phyloP scores from a whole-genome alignment of 1,284 basidiomycete genomes.

The Austropuccinia psidii region DNA sequence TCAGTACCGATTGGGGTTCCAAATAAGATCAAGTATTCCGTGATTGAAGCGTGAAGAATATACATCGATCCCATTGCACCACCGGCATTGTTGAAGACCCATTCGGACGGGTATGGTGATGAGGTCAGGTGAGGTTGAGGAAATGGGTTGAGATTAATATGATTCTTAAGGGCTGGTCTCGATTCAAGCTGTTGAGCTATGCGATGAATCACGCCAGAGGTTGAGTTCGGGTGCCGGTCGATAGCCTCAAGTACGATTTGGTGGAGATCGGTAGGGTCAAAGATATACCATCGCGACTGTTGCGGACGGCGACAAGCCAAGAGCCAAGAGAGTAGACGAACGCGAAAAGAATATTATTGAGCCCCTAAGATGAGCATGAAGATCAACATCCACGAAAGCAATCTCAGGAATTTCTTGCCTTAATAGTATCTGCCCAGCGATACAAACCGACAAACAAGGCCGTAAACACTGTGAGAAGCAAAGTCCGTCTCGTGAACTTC shows the following conservation, averaged over 20 bases:
- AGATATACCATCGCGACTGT: conserved; percentile 58
- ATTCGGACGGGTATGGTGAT: conserved; percentile 55
- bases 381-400: not conserved
- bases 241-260: conserved; percentile 64
- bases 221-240: conserved; percentile 57
- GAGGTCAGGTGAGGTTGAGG: not conserved
- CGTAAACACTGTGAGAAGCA: not conserved
- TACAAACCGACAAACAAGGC: conserved; percentile 10
- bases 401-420: not conserved
- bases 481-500: not conserved
- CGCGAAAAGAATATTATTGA: no score
- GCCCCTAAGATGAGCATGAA: not conserved
- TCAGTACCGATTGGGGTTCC: conserved; percentile 94
- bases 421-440: conserved; percentile 25
- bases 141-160: conserved; percentile 9
- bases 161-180: not conserved
- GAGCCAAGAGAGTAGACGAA: no score
- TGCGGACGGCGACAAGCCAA: no score
- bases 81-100: conserved; percentile 96
- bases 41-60: conserved; percentile 76
- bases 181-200: conserved; percentile 61
- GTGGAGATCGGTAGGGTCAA: conserved; percentile 61
- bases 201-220: conserved; percentile 61
- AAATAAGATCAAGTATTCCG: conserved; percentile 63
- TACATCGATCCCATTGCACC: conserved; percentile 98